These are phyloP conservation scores for Boeremia lycopersici DNA, from an alignment of 2,329 filamentous ascomycete genomes.

Conservation along the genomic window DNA sequence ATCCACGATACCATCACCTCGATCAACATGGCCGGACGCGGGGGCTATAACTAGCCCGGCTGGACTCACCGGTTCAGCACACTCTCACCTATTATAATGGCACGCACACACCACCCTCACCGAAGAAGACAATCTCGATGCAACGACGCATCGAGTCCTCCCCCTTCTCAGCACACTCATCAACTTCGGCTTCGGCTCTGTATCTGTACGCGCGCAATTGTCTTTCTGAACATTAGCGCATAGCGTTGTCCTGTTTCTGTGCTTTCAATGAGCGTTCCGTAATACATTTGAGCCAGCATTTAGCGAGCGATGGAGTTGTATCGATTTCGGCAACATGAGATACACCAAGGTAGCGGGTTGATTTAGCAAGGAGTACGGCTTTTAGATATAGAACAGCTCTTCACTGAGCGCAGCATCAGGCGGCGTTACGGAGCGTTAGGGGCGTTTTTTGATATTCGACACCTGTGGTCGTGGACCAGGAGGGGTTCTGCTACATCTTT, in stretches of 20 bases:
- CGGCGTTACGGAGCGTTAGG: not conserved
- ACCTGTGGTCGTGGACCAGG: not conserved
- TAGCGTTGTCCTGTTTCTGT: not conserved
- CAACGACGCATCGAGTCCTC: constrained; percentile 31
- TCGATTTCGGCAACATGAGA: not conserved
- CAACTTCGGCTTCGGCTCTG: not conserved
- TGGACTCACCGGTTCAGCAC: not conserved
- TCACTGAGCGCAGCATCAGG: constrained; percentile 17
- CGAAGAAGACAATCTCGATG: constrained; percentile 10
- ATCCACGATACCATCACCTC: not conserved
- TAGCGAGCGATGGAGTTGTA: constrained; percentile 19
- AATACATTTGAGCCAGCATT: constrained; percentile 12
- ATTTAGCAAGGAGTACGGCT: not conserved
- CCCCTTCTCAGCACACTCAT: not conserved
- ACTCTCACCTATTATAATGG: not conserved
- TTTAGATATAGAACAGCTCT: constrained; percentile 18
- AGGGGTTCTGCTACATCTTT: not conserved
- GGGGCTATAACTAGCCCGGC: constrained; percentile 38
- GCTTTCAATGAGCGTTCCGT: not conserved
- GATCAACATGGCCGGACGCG: constrained; percentile 36
- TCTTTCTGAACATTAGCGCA: not conserved
- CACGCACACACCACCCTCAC: not conserved
- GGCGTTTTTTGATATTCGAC: not conserved
- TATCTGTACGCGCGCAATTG: not conserved
- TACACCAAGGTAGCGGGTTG: not conserved